These are phyloP conservation scores for Lactifluus rugatus DNA, from an alignment of 768 basidiomycete species.

Conservation along the genomic window DNA sequence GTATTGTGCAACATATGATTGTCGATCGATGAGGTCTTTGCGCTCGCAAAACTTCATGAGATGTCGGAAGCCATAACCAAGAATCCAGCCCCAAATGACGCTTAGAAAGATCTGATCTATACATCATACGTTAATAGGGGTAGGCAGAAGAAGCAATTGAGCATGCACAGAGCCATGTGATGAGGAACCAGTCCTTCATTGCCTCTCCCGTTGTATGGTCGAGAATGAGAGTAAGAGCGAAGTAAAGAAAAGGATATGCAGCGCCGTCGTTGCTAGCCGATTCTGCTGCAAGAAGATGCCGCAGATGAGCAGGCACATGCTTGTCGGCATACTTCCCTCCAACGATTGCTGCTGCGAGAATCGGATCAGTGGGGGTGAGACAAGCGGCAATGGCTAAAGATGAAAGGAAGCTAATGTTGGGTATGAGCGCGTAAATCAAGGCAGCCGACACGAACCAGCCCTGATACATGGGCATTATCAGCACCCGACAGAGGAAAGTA, in stretches of 20 bases:
- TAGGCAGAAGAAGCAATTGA: neutral
- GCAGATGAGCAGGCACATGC: conserved; percentile 82
- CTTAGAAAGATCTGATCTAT: conserved; percentile 77
- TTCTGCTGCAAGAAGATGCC: conserved; percentile 58
- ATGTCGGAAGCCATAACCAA: conserved; percentile 76
- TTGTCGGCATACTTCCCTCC: conserved; percentile 98
- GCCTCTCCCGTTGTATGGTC: conserved; percentile 54
- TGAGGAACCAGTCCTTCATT: conserved; percentile 78
- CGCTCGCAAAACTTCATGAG: conserved; percentile 90
- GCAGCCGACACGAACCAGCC: conserved; percentile 93
- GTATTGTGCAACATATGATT: conserved; percentile 92
- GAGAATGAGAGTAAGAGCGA: conserved; percentile 79
- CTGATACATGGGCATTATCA: conserved; percentile 28
- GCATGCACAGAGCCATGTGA: conserved; percentile 73
- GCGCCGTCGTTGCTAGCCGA: conserved; percentile 96
- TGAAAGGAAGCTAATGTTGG: conserved; percentile 80
- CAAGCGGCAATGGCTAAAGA: conserved; percentile 86
- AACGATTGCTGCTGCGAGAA: conserved; percentile 83
- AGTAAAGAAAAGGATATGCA: conserved; percentile 87
- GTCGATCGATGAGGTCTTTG: conserved; percentile 81
- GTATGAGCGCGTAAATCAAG: conserved; percentile 87
- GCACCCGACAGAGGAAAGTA: neutral
- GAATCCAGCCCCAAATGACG: conserved; percentile 56
- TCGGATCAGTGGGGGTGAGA: conserved; percentile 90
- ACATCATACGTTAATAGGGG: conserved; percentile 6